Base-by-base conservation (phyloP, 148 eudicot genomes). In the Spergularia bocconei region DNA sequence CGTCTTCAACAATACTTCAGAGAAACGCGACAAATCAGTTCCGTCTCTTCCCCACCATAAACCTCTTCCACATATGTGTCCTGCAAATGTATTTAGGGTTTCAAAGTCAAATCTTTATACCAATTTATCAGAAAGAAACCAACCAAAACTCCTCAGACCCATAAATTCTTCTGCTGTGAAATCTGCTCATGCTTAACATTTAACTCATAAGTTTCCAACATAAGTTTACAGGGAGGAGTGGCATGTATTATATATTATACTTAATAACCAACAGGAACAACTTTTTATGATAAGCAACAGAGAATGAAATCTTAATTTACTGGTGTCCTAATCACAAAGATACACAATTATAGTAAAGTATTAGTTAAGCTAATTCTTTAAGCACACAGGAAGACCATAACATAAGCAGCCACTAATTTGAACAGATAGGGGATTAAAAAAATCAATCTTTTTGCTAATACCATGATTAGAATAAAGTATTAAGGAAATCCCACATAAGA, bases 321-420 rank as follows among this genome's bases (percentile, higher is more conserved):
- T 84, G 75, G 75, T 87, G 89, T 86, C 93, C 79, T 85, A 82
- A 81, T 93, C 95, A 82, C 71, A 75, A 75, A 80, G 84, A 83
- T 80, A 75, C 77, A 82, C 69, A 79, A 77, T 62, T 70, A 81
- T 73, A 81, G 80, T 77, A 82, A 79, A 64, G 81, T 62, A 82
- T 63, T 78, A 79, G 89, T 86, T 80, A 83, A 86, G 82, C 80
- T 81, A 83, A 80, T 88, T 82, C 38, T 87, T 89, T 91, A 86
- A 88, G 80, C 84, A 74, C 73, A 72, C 68, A 71, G 67, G 69
- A 57, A 15, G 66, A 83, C 67, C 69, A 79, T 79, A 6, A 38
- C 82, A 80, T 72, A 76, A 80, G 61, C 69, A 68, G 72, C 76
- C 77, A 82, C 73, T 82, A 74, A 81, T 82, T 44, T 75, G 82